Percentiles rank a stretch among this genome's conserved stretches.
Conservation (phyloP, 1,284 basidiomycete genomes). For the Cutaneotrichosporon dermatis region DNA sequence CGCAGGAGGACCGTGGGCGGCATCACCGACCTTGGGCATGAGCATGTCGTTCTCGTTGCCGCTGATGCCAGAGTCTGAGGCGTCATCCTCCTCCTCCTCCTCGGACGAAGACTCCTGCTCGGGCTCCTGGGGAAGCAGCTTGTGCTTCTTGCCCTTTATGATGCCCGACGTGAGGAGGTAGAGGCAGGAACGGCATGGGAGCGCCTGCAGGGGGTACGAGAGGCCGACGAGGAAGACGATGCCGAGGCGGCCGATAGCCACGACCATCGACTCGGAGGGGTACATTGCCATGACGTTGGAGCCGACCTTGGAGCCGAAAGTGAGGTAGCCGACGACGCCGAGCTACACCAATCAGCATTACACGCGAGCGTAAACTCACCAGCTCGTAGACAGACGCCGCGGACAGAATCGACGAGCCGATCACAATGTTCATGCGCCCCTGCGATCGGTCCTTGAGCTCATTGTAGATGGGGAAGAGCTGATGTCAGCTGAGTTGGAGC, state of each 20-base stretch:
- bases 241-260: slow-evolving; percentile 87
- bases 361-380: too few relatives aligned
- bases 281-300: slow-evolving; percentile 87
- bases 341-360: slow-evolving; percentile 9
- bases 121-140: slow-evolving; percentile 15
- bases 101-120: slow-evolving; percentile 20
- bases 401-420: slow-evolving; percentile 76
- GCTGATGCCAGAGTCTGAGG: slow-evolving; percentile 12
- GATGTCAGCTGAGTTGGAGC: slow-evolving; percentile 1
- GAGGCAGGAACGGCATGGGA: slow-evolving; percentile 87
- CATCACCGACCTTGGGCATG: slow-evolving; percentile 51
- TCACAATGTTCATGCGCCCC: slow-evolving; percentile 77
- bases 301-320: slow-evolving; percentile 86
- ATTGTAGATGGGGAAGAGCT: slow-evolving; percentile 91
- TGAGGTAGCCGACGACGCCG: slow-evolving; percentile 69
- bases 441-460: slow-evolving; percentile 81
- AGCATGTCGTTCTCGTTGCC: slow-evolving; percentile 40
- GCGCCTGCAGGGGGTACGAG: slow-evolving; percentile 87
- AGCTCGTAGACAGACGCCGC: slow-evolving; percentile 71
- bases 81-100: slow-evolving; percentile 12
- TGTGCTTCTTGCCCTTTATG: slow-evolving; percentile 28
- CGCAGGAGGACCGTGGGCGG: slow-evolving; percentile 51
- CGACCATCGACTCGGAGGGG: slow-evolving; percentile 70
- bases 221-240: slow-evolving; percentile 87
- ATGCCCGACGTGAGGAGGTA: slow-evolving; percentile 65